Base-by-base conservation (phyloP, 176 grass and related monocot species). In the Eremochloa ophiuroides region DNA sequence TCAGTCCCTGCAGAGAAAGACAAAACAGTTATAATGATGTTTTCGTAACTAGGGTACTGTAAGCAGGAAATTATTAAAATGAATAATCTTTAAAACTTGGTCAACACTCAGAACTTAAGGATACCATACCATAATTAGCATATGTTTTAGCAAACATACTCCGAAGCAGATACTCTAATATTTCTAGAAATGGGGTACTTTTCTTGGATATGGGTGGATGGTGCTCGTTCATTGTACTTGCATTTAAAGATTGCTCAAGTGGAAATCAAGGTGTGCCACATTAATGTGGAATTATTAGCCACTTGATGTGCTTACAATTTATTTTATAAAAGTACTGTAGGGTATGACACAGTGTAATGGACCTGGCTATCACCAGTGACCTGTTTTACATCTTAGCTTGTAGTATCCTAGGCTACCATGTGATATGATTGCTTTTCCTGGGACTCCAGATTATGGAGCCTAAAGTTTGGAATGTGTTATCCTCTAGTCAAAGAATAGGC, bases 1-100 rank as follows among this genome's bases (percentile, higher is more conserved):
- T 93, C 78, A 88, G 75, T 48, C 91, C 85, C 91, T 91, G 88
- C 75, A 80, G 15, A 76, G 14, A 78, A 18, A 86, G 50, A 73
- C 33, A 35, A 16, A 16, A 55, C 3, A 17, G 25, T 55, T 55
- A 87, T 0, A 8, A 62, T 66, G 56, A 40, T 40, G 18, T 11
- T 35, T 47, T 59, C 39, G 38, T 22, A 43, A 62, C 38, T n/a
- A 29, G 27, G 20, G 17, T 38, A 86, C 51, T 60, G n/a, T 39
- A 69, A 39, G 71, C 39, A 25, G 23, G 10, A 69, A 62, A 69
- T 60, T 25, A 61, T 11, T 27, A 13, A 27, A 70, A 42, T 70
- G 37, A 69, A 41, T 41, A 27, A 41, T 43, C 5, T 70, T 43
- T 70, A 41, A 70, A 70, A 4, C 3, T 42, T 69, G n/a, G 4